A percentile compares a stretch with the other conserved stretches of the same genome.
Conservation (phyloP, 2,329 filamentous ascomycete species). For the Botrytis fabae region DNA sequence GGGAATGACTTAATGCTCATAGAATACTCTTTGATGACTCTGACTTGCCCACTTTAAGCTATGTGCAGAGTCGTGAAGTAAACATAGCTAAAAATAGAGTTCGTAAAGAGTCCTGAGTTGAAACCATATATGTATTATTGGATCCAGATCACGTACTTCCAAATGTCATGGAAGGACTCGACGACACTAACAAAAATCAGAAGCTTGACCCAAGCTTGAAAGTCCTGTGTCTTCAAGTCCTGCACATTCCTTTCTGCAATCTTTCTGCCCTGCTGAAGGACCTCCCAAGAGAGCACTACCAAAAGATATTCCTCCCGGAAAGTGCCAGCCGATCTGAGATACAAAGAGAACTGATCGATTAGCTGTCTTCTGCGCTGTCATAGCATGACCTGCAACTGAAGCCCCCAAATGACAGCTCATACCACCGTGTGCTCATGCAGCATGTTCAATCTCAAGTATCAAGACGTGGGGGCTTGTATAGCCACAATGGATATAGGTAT, state of each 20-base stretch:
- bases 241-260: background rate
- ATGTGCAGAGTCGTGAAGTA: background rate
- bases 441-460: too few relatives aligned
- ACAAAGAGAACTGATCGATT: too few relatives aligned
- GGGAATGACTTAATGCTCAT: background rate
- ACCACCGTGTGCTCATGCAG: background rate
- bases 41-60: background rate
- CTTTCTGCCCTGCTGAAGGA: background rate
- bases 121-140: background rate
- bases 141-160: background rate
- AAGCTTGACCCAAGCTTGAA: too few relatives aligned
- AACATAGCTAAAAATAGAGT: background rate
- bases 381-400: background rate
- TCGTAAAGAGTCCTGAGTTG: background rate
- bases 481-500: background rate
- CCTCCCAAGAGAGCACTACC: background rate
- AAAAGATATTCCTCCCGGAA: background rate
- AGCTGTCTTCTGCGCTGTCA: background rate
- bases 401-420: background rate
- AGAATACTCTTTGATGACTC: fast-evolving
- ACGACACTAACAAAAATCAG: background rate
- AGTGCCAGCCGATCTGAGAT: background rate
- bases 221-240: background rate
- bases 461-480: background rate
- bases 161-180: too few relatives aligned